Evolutionary conservation across 805 yeast species (phyloP), one percentile per base, ranked within the genome.

Genomic region (Saturnispora silvae): DNA sequence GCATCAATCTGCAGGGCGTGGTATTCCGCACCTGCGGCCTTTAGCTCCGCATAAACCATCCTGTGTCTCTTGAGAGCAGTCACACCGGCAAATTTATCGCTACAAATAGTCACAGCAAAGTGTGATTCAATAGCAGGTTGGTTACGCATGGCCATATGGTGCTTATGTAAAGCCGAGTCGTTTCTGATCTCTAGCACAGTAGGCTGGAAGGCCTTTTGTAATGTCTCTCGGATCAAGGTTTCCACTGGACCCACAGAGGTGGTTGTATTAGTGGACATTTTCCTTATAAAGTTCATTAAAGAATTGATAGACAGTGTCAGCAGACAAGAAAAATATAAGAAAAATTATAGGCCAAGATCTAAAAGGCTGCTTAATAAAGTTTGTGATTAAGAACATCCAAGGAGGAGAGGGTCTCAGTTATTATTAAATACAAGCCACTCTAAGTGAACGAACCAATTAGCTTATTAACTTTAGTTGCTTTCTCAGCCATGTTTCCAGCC

Each of bases 1-100:
- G 95, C 80, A 54, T 75, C 75, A 60, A 87, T 67, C 53, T 85
- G 96, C 42, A 87, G 62, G 0, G 96, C 96, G 61, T 87, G 97
- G 15, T 89, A 74, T 15, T 37, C 31, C 49, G 87, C 60, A 52
- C 87, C 96, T 20, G 83, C 83, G 37, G 72, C 74, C 31, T 20
- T 17, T 17, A 89, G 63, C 34, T 82, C 52, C 35, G 61, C 60
- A 54, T 84, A 87, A 0, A 89, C 67, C 52, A 77, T 51, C 41
- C 96, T 60, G 60, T 87, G 97, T 54, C 97, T 70, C 23, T 72
- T 58, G 0, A 95, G 89, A 13, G 38, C 25, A 10, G 65, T 57
- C 55, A 76, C 65, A 0, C 85, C 87, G 25, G 60, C 58, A 52
- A 87, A 87, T 35, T 59, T 65, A 25, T 75, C 75, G 47, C 87